These are phyloP conservation scores for Mortierella sp. DNA, from an alignment of 371 early-diverging fungal species.

Conservation along the genomic window DNA sequence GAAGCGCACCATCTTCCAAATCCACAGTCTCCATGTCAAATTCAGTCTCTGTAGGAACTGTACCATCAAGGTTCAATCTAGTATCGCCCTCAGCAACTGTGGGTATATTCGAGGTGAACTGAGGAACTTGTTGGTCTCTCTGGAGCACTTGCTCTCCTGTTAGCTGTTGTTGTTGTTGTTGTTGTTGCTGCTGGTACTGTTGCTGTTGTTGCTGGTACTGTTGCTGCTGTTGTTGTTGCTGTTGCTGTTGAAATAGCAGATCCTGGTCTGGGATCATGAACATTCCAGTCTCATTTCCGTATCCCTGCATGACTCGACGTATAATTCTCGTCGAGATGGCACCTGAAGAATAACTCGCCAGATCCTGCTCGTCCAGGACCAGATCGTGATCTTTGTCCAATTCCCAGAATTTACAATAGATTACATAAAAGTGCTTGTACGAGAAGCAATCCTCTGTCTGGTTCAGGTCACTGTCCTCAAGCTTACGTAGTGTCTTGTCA, in stretches of 20 bases:
- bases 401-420: constrained; percentile 96
- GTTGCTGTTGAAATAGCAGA: constrained; percentile 58
- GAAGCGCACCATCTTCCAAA: constrained; percentile 3
- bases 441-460: constrained; percentile 87
- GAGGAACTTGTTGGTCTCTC: constrained; percentile 25
- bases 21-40: constrained; percentile 11
- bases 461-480: constrained; percentile 79
- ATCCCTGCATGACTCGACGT: constrained; percentile 70
- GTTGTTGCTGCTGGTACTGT: constrained; percentile 59
- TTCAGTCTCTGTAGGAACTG: background rate
- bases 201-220: constrained; percentile 55
- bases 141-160: constrained; percentile 29
- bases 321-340: constrained; percentile 70
- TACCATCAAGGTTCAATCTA: background rate
- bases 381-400: constrained; percentile 85
- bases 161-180: constrained; percentile 24
- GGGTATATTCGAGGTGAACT: background rate
- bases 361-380: constrained; percentile 71
- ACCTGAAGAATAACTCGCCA: constrained; percentile 75
- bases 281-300: constrained; percentile 54
- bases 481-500: constrained; percentile 65
- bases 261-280: constrained; percentile 48
- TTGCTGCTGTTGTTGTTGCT: constrained; percentile 54
- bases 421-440: constrained; percentile 96
- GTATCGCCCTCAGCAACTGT: background rate